Conservation (phyloP, 2,329 filamentous ascomycete genomes). For the Orbilia oligospora region DNA sequence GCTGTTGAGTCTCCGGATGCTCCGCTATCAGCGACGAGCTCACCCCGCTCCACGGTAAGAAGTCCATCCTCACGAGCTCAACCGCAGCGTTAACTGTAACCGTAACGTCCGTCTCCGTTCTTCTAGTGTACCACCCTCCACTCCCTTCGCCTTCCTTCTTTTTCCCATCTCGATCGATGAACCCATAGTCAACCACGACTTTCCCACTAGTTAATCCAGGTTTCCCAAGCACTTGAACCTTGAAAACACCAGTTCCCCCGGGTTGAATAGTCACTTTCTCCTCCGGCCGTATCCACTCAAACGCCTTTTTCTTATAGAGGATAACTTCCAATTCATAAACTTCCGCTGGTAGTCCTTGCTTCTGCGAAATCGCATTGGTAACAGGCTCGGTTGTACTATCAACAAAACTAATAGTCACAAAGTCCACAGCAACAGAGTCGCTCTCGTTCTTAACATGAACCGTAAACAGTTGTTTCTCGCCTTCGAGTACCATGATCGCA, state of each 20-base stretch:
- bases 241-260: constrained; percentile 78
- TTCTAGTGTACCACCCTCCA: constrained; percentile 85
- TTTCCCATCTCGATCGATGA: constrained; percentile 75
- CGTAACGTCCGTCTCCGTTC: constrained; percentile 83
- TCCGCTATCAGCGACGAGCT: constrained; percentile 61
- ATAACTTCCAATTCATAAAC: constrained; percentile 89
- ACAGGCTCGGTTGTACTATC: constrained; percentile 86
- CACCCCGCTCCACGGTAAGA: constrained; percentile 81
- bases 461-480: constrained; percentile 82
- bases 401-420: constrained; percentile 88
- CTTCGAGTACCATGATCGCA: constrained; percentile 92
- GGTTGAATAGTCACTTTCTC: constrained; percentile 75
- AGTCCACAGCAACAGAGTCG: constrained; percentile 78
- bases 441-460: constrained; percentile 86
- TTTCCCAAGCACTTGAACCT: constrained; percentile 88
- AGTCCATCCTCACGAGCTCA: constrained; percentile 83
- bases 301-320: constrained; percentile 79
- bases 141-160: constrained; percentile 71
- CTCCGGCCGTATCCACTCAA: constrained; percentile 72
- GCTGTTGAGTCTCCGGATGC: constrained; percentile 39
- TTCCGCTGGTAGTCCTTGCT: constrained; percentile 82
- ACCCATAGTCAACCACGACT: constrained; percentile 84
- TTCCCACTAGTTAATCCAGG: constrained; percentile 83
- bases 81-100: constrained; percentile 94
- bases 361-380: constrained; percentile 80